phyloP scores from a whole-genome alignment of 2,329 filamentous ascomycete genomes.

The Oidium heveae region DNA sequence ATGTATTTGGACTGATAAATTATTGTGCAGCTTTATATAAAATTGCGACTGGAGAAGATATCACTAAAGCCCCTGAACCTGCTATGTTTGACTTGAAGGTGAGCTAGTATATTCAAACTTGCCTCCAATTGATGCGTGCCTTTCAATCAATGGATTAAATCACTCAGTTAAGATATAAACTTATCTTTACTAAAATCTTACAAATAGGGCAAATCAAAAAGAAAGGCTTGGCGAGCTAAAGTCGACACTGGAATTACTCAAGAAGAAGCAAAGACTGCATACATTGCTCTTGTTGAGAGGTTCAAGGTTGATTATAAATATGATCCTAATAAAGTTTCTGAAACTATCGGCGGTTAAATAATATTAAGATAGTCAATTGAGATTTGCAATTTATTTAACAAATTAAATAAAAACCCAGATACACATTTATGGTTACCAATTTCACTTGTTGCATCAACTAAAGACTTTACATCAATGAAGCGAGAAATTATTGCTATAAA shows the following conservation, averaged over 20 bases:
- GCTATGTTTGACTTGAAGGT: no score
- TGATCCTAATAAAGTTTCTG: conserved; percentile 36
- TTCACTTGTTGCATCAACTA: no score
- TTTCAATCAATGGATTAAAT: no score
- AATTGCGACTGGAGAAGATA: no score
- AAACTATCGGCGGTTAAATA: conserved; percentile 21
- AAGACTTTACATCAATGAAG: no score
- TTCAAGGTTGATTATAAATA: conserved; percentile 47
- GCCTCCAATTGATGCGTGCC: background rate
- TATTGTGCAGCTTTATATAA: no score
- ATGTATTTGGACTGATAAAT: conserved; percentile 18
- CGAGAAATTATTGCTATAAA: background rate
- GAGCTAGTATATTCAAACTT: conserved; percentile 17
- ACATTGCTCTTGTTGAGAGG: conserved; percentile 45
- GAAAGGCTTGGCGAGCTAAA: conserved; percentile 48
- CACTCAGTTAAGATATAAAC: background rate
- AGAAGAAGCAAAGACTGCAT: conserved; percentile 48
- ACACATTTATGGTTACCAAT: no score
- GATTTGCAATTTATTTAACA: no score
- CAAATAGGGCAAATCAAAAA: conserved; percentile 47
- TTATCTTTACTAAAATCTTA: background rate
- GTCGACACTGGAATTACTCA: conserved; percentile 34
- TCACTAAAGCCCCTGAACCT: no score
- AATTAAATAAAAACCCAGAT: no score
- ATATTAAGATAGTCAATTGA: background rate